Percentiles rank a stretch among this genome's conserved stretches.
Conservation (phyloP, 1,139 yeast species). For the Wickerhamiella infanticola region DNA sequence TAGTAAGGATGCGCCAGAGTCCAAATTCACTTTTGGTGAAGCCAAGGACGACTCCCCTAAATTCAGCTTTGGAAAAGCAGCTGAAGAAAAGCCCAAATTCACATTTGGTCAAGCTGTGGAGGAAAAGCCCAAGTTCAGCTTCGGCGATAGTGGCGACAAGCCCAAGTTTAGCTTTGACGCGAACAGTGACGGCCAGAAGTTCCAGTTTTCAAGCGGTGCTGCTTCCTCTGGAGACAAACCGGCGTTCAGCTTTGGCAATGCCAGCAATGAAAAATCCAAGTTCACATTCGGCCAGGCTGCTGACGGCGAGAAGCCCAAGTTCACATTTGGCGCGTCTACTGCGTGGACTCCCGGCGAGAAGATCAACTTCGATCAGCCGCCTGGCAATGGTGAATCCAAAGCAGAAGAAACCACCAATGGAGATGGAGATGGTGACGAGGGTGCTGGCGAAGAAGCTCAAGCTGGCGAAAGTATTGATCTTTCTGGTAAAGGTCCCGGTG, state of each 20-base stretch:
- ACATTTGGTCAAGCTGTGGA: conserved; percentile 2
- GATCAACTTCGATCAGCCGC: conserved; percentile 18
- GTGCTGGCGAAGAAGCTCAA: conserved; percentile 9
- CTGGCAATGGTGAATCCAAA: conserved; percentile 4
- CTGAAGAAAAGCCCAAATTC: conserved; percentile 1
- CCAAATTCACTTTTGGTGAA: neutral
- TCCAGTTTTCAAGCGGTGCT: conserved; percentile 5
- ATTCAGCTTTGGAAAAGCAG: neutral
- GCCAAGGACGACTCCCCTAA: neutral
- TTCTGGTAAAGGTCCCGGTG: conserved; percentile 52
- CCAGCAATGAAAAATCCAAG: conserved; percentile 7
- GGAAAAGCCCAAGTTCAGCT: conserved; percentile 2
- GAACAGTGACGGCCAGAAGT: neutral
- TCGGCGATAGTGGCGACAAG: neutral
- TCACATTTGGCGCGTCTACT: conserved; percentile 9
- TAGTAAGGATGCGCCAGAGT: neutral
- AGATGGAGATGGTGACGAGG: conserved; percentile 11
- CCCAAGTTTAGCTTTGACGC: conserved; percentile 4
- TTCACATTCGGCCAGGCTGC: conserved; percentile 7
- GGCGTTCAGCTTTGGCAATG: conserved; percentile 19
- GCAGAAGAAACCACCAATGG: conserved; percentile 11
- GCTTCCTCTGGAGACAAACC: conserved; percentile 9
- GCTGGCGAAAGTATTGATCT: conserved; percentile 19
- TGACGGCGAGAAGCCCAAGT: conserved; percentile 4
- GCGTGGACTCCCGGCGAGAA: conserved; percentile 25